Evolutionary conservation across 1,139 yeast species (phyloP).

Genomic region (Lizanozyma gosingica): DNA sequence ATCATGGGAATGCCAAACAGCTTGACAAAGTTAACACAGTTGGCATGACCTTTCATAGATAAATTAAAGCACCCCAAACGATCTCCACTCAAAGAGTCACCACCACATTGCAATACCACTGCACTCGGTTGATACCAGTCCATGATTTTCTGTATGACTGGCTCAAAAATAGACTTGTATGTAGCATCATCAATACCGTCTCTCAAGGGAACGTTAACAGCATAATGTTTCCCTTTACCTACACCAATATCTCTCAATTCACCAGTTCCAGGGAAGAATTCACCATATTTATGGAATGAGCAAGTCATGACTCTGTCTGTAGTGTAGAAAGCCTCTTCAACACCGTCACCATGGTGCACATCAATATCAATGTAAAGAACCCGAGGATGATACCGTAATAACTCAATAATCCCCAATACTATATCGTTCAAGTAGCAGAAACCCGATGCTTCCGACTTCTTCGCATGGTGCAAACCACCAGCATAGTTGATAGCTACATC

Average conservation of each 20-base stretch:
- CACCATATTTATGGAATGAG: conserved; percentile 95
- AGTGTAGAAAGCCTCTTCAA: conserved; percentile 93
- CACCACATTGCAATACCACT: conserved; percentile 86
- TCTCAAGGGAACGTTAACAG: conserved; percentile 82
- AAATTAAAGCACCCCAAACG: conserved; percentile 87
- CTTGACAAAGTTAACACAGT: conserved; percentile 85
- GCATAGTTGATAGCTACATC: conserved; percentile 96
- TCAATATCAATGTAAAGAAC: conserved; percentile 95
- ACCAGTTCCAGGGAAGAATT: conserved; percentile 95
- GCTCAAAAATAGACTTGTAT: conserved; percentile 80
- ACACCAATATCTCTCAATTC: conserved; percentile 83
- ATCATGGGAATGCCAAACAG: conserved; percentile 82
- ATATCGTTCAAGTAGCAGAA: conserved; percentile 90
- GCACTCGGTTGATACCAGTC: conserved; percentile 95
- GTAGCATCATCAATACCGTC: conserved; percentile 92
- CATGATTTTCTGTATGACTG: conserved; percentile 70
- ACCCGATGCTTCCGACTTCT: conserved; percentile 91
- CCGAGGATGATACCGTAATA: conserved; percentile 84
- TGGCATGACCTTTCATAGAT: conserved; percentile 91
- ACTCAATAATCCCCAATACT: conserved; percentile 83
- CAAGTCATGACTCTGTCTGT: conserved; percentile 97
- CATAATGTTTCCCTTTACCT: conserved; percentile 79
- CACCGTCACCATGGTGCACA: conserved; percentile 98
- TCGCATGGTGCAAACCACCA: conserved; percentile 96
- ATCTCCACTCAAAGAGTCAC: conserved; percentile 88